These are phyloP conservation scores for Fusarium mundagurra DNA, from an alignment of 2,329 filamentous ascomycete species.

Conservation along the genomic window DNA sequence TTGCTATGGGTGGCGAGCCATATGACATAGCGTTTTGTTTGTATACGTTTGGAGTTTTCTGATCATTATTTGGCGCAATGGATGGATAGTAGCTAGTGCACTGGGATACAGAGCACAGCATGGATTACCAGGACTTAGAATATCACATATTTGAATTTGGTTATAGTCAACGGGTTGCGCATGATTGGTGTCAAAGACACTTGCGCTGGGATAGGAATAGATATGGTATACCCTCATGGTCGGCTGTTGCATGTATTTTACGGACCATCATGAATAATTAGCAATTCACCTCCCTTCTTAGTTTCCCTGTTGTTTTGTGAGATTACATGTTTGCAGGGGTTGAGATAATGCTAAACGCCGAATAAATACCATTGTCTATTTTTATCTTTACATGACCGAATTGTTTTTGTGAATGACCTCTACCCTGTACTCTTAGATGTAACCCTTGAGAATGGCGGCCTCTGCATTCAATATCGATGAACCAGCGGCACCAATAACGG, in stretches of 20 bases:
- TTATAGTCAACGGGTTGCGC: conserved; percentile 19
- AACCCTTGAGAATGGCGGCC: conserved; percentile 89
- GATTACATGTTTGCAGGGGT: not conserved
- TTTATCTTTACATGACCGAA: not conserved
- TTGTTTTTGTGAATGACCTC: not conserved
- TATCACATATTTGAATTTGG: conserved; percentile 20
- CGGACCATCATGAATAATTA: conserved; percentile 25
- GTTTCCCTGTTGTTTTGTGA: not conserved
- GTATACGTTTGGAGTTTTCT: conserved; percentile 25
- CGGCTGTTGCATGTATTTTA: conserved; percentile 11
- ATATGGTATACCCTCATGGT: conserved; percentile 36
- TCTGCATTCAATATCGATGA: conserved; percentile 96
- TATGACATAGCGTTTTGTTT: conserved; percentile 25
- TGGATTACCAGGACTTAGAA: conserved; percentile 19
- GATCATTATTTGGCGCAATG: conserved; percentile 17
- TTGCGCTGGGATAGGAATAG: conserved; percentile 23
- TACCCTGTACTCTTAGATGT: conserved; percentile 61
- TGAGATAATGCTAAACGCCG: not conserved
- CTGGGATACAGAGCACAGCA: conserved; percentile 26
- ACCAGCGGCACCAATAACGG: conserved; percentile 95
- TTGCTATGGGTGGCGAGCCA: conserved; percentile 10
- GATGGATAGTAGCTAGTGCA: conserved; percentile 13
- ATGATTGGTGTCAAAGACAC: conserved; percentile 5
- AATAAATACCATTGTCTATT: conserved; percentile 1
- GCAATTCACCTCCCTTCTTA: not conserved